Evolutionary conservation across 768 basidiomycete genomes (phyloP).

Genomic region (Cystofilobasidium capitatum): DNA sequence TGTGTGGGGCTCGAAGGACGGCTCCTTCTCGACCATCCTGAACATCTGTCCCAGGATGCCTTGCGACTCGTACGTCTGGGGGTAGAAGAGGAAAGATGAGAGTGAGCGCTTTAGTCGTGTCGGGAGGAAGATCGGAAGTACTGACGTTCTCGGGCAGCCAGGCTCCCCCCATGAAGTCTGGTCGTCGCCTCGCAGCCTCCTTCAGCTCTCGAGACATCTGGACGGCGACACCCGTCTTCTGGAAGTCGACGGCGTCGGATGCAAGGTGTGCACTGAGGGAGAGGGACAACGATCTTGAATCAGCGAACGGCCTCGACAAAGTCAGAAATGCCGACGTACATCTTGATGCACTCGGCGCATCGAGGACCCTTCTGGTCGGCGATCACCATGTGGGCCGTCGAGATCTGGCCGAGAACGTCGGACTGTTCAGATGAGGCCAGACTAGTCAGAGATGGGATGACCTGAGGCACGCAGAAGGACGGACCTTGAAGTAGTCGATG

Average conservation of each 20-base stretch:
- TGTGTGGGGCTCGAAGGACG: background rate
- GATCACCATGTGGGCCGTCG: slow-evolving; percentile 9
- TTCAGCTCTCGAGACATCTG: background rate
- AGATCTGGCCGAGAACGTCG: slow-evolving; percentile 10
- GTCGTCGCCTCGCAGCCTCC: background rate
- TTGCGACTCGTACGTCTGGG: background rate
- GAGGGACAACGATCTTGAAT: background rate
- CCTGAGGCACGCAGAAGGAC: background rate
- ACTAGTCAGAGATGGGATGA: background rate
- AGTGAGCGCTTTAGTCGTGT: background rate
- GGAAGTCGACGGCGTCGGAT: slow-evolving; percentile 22
- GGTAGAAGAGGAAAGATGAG: background rate
- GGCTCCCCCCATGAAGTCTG: slow-evolving; percentile 9
- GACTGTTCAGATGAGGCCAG: background rate
- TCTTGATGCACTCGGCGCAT: background rate
- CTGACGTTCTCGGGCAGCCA: background rate
- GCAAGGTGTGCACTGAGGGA: slow-evolving; percentile 10
- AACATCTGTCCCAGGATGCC: slow-evolving; percentile 13
- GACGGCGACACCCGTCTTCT: slow-evolving; percentile 17
- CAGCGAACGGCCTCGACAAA: background rate
- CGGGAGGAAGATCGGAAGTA: background rate
- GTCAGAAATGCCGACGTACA: background rate
- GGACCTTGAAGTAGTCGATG: slow-evolving; percentile 16
- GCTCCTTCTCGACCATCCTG: slow-evolving; percentile 6
- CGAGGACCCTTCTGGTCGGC: background rate